Evolutionary conservation across 768 basidiomycete genomes (phyloP), one percentile per base, ranked within the genome.

Genomic region (Tulasnella sp.): DNA sequence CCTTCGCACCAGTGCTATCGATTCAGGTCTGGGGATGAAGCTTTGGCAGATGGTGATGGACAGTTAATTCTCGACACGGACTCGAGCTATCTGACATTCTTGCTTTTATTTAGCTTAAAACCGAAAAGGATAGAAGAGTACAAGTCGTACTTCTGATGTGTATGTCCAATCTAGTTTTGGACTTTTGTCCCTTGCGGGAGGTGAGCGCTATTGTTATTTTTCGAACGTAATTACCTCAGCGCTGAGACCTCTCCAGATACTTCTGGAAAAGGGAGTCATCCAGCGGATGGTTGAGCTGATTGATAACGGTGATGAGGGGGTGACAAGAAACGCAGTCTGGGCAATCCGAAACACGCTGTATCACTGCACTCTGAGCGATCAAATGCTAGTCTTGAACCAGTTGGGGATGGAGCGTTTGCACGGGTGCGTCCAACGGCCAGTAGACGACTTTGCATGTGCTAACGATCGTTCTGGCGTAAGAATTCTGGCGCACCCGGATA

Each of bases 101-200:
- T 52, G 45, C 52, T 48, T 32, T 45, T 47, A 19, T 21, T 41
- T 17, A 56, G 61, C 13, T 38, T 3, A 42, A 65, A 30, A 66
- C 66, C n/a, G 79, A 79, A 17, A 82, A 88, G 61, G 87, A 90
- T 67, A 71, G 78, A 48, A 74, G 86, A 13, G 89, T 93, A 21
- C 75, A 82, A 19, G 75, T 77, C 54, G 87, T 85, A 0, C 85
- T 88, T 0, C 70, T 88, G 1, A 77, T 82, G 0, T 85, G 82
- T 3, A 77, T 95, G 3, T 90, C 89, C 70, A 95, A 96, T 69
- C 77, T 94, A 44, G 80, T 94, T 7, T 84, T 83, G 54, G 87
- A 90, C 55, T 92, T 89, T 70, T 91, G 90, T 10, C 90, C 91
- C 5, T 68, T 93, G 64, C 75, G 83, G 62, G 72, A 75, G 55